Conservation (phyloP, 2,329 filamentous ascomycete genomes). For the Hyphodiscus sp. region DNA sequence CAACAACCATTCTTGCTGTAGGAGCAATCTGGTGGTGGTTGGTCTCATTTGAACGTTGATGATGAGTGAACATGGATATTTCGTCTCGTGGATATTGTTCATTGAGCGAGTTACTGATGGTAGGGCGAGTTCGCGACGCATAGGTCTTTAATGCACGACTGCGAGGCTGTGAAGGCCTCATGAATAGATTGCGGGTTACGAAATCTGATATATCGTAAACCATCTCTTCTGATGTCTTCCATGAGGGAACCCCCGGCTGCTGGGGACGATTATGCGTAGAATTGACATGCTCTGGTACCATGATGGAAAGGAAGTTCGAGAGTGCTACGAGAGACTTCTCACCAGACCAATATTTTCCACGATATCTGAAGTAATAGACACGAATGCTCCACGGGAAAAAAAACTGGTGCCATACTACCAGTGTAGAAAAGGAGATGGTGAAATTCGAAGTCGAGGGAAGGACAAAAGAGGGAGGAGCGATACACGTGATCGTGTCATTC, state of each 20-base stretch:
- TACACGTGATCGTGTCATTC: background rate
- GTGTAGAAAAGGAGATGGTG: background rate
- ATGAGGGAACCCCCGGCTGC: background rate
- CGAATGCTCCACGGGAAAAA: no score
- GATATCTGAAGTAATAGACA: background rate
- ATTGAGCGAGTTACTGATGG: background rate
- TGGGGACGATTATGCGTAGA: background rate
- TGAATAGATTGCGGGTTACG: background rate
- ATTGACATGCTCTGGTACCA: background rate
- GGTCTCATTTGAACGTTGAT: background rate
- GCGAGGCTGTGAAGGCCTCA: background rate
- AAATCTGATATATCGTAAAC: background rate
- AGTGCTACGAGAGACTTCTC: background rate
- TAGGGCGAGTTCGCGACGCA: background rate
- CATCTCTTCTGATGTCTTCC: background rate
- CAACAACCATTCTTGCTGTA: background rate
- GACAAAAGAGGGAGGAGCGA: background rate
- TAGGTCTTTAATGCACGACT: background rate
- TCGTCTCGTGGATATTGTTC: background rate
- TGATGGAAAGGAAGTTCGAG: background rate
- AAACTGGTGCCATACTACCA: background rate
- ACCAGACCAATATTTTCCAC: background rate
- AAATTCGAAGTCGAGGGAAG: background rate
- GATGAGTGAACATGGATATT: background rate
- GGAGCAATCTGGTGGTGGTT: background rate